Conservation (phyloP, 2,329 filamentous ascomycete genomes). For the Ascochyta viciae-villosae region DNA sequence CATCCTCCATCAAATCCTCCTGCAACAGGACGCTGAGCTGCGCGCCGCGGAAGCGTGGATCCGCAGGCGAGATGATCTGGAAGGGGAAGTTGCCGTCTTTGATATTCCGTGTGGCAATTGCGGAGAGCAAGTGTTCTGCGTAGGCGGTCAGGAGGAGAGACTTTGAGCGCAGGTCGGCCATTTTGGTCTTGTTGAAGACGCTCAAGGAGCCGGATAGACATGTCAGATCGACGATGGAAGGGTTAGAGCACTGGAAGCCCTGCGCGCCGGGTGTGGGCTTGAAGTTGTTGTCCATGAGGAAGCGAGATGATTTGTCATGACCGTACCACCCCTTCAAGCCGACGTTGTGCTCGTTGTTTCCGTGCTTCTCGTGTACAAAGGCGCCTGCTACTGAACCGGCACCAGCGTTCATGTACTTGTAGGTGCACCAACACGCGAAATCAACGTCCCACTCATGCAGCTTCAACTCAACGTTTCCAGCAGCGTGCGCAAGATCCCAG, state of each 20-base stretch:
- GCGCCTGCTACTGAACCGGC: constrained; percentile 80
- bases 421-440: constrained; percentile 91
- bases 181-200: constrained; percentile 75
- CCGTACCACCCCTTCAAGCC: constrained; percentile 88
- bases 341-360: constrained; percentile 66
- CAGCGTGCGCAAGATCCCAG: constrained; percentile 88
- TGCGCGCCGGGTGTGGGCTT: constrained; percentile 77
- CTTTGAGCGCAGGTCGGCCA: constrained; percentile 72
- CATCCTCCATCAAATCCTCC: constrained; percentile 71
- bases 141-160: constrained; percentile 78
- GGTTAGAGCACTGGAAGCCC: constrained; percentile 86
- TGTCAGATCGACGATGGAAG: constrained; percentile 80
- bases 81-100: constrained; percentile 45
- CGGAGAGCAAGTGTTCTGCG: constrained; percentile 42
- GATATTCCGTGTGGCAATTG: constrained; percentile 31
- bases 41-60: constrained; percentile 72
- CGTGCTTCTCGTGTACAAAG: constrained; percentile 80
- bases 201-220: constrained; percentile 74
- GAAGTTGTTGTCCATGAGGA: constrained; percentile 85
- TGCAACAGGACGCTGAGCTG: constrained; percentile 79
- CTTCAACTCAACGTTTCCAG: constrained; percentile 78
- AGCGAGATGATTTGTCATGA: constrained; percentile 75
- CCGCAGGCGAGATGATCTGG: constrained; percentile 69
- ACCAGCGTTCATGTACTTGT: constrained; percentile 91
- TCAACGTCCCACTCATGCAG: constrained; percentile 91